Conservation (phyloP, 257 asterid genomes). For the Rauvolfia tetraphylla region DNA sequence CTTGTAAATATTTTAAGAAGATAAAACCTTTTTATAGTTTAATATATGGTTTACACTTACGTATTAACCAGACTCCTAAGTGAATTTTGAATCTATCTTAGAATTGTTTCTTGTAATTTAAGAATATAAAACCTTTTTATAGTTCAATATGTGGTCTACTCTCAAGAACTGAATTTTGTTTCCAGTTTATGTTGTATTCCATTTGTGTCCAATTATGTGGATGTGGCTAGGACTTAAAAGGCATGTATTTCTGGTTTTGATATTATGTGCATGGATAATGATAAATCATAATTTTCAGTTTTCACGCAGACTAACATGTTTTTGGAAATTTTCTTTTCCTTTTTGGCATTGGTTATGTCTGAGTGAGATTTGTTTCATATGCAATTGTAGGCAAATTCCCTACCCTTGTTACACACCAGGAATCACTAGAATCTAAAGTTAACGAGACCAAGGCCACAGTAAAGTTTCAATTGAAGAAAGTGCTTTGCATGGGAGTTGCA, state of each 20-base stretch:
- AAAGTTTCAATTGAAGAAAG: constrained; percentile 26
- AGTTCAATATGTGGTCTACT: too few relatives aligned
- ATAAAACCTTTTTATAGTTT: too few relatives aligned
- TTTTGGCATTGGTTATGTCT: background rate
- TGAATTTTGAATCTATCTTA: too few relatives aligned
- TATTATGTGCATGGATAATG: background rate
- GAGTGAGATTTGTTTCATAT: background rate
- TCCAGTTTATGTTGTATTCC: too few relatives aligned
- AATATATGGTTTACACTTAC: too few relatives aligned
- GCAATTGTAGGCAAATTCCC: constrained; percentile 22
- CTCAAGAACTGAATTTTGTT: background rate
- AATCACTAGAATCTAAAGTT: constrained; percentile 21
- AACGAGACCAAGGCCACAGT: constrained; percentile 24
- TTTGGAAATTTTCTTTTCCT: background rate
- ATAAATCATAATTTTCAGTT: background rate
- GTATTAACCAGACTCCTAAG: too few relatives aligned
- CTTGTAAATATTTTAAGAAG: too few relatives aligned
- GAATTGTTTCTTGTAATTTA: too few relatives aligned
- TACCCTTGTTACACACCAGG: constrained; percentile 22
- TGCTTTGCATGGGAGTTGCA: constrained; percentile 29
- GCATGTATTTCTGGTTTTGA: background rate
- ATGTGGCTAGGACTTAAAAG: background rate
- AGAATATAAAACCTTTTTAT: too few relatives aligned
- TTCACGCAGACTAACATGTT: background rate
- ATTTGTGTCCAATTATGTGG: background rate